Conservation (phyloP, 768 basidiomycete genomes). For the Psilocybe cyanescens region DNA sequence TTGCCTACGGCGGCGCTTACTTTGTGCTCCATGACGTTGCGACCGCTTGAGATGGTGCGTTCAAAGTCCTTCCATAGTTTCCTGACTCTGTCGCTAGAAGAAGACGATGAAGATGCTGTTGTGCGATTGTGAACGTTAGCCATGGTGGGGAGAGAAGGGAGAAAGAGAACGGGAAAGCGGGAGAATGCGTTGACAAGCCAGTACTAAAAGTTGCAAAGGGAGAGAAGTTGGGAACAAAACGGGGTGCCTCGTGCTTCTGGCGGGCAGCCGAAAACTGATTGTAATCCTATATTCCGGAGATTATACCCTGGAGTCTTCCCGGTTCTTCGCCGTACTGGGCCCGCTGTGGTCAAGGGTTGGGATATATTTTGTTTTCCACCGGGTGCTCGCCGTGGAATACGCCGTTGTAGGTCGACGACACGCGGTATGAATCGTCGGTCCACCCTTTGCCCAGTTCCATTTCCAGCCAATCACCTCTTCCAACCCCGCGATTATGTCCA, state of each 20-base stretch:
- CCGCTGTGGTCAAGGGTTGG: slow-evolving; percentile 23
- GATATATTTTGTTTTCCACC: slow-evolving; percentile 6
- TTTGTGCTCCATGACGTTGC: slow-evolving; percentile 17
- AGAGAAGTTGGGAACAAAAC: slow-evolving; percentile 39
- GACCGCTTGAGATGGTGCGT: slow-evolving; percentile 9
- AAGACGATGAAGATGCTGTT: slow-evolving; percentile 6
- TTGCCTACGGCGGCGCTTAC: slow-evolving; percentile 27
- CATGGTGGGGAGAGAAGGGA: slow-evolving; percentile 20
- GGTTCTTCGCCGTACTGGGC: slow-evolving; percentile 36
- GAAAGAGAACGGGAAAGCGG: slow-evolving; percentile 20
- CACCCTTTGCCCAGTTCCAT: slow-evolving; percentile 40
- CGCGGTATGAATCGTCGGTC: slow-evolving; percentile 32
- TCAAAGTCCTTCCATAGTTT: slow-evolving; percentile 25
- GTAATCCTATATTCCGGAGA: slow-evolving; percentile 28
- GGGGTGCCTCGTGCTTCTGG: slow-evolving; percentile 44
- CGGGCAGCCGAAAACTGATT: slow-evolving; percentile 37
- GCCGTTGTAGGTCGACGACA: slow-evolving; percentile 13
- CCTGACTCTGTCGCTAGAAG: slow-evolving; percentile 18
- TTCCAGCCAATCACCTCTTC: slow-evolving; percentile 19
- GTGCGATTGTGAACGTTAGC: slow-evolving; percentile 23
- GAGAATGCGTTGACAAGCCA: slow-evolving; percentile 34
- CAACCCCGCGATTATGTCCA: slow-evolving; percentile 18
- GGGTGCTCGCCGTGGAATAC: slow-evolving; percentile 6
- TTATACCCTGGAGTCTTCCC: slow-evolving; percentile 25
- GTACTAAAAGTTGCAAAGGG: slow-evolving; percentile 29